A percentile compares a stretch with the other conserved stretches of the same genome.
Evolutionary conservation across 371 early-diverging fungal genomes (phyloP).

Genomic region (Zychaea mexicana): DNA sequence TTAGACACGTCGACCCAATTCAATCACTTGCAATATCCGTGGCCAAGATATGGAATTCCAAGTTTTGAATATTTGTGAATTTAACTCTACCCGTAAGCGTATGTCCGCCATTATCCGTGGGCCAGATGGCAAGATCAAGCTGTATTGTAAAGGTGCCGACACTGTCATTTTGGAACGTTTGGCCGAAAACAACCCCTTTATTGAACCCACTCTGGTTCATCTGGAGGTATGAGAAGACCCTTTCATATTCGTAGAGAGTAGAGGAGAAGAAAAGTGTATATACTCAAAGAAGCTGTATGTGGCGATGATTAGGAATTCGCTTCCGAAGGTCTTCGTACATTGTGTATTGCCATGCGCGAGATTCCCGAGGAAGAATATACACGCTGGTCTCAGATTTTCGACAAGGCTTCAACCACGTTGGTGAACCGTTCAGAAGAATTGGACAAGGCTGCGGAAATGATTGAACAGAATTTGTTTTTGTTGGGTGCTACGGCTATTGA

Average conservation of each 20-base stretch:
- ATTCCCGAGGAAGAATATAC: conserved; percentile 88
- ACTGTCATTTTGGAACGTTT: conserved; percentile 96
- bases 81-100: conserved; percentile 96
- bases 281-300: not conserved
- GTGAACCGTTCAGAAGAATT: conserved; percentile 86
- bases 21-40: conserved; percentile 74
- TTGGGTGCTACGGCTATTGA: conserved; percentile 99
- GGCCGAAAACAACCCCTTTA: conserved; percentile 75
- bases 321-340: conserved; percentile 89
- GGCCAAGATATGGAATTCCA: conserved; percentile 77
- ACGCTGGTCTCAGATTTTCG: conserved; percentile 82
- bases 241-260: no score
- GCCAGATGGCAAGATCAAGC: conserved; percentile 88
- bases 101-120: conserved; percentile 94
- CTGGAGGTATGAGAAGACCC: conserved; percentile 65
- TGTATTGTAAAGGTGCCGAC: conserved; percentile 99
- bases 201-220: conserved; percentile 74
- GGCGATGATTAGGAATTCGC: conserved; percentile 69
- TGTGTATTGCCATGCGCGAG: conserved; percentile 93
- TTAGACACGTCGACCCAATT: conserved; percentile 86
- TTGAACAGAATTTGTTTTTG: conserved; percentile 89
- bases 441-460: conserved; percentile 91
- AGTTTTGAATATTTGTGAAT: conserved; percentile 94
- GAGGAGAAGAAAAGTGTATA: not conserved
- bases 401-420: conserved; percentile 88